Evolutionary conservation across 2,329 filamentous ascomycete genomes (phyloP).

Genomic region (Fusarium hainanense): DNA sequence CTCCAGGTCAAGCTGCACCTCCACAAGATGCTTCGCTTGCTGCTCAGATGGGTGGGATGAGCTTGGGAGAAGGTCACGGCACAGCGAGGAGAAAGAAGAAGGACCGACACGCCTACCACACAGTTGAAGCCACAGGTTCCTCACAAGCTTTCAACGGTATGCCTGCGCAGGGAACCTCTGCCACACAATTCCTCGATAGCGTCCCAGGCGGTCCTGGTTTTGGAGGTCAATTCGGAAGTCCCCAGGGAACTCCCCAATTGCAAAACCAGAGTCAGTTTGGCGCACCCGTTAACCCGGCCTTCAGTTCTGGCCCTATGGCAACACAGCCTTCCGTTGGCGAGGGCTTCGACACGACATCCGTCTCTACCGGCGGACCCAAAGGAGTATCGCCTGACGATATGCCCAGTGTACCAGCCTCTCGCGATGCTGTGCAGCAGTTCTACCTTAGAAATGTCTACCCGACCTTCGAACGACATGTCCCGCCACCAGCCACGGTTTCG

Average conservation of each 20-base stretch:
- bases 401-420: constrained; percentile 86
- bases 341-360: constrained; percentile 48
- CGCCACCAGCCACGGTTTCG: constrained; percentile 86
- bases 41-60: constrained; percentile 83
- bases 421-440: constrained; percentile 84
- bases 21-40: constrained; percentile 65
- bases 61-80: constrained; percentile 65
- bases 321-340: constrained; percentile 39
- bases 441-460: constrained; percentile 91
- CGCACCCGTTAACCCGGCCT: constrained; percentile 63
- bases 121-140: constrained; percentile 77
- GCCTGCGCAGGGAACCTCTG: constrained; percentile 66
- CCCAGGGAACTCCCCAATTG: constrained; percentile 57
- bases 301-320: constrained; percentile 39
- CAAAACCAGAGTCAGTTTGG: constrained; percentile 67
- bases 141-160: constrained; percentile 77
- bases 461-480: constrained; percentile 93
- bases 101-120: constrained; percentile 92
- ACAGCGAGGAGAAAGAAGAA: constrained; percentile 83
- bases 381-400: constrained; percentile 88
- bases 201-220: constrained; percentile 46
- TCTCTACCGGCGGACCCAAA: constrained; percentile 56
- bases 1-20: constrained; percentile 47
- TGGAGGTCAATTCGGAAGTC: constrained; percentile 60
- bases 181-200: constrained; percentile 54